A percentile compares a stretch with the other conserved stretches of the same genome.
Conservation (phyloP, 2,329 filamentous ascomycete genomes). For the Cladophialophora bantiana region DNA sequence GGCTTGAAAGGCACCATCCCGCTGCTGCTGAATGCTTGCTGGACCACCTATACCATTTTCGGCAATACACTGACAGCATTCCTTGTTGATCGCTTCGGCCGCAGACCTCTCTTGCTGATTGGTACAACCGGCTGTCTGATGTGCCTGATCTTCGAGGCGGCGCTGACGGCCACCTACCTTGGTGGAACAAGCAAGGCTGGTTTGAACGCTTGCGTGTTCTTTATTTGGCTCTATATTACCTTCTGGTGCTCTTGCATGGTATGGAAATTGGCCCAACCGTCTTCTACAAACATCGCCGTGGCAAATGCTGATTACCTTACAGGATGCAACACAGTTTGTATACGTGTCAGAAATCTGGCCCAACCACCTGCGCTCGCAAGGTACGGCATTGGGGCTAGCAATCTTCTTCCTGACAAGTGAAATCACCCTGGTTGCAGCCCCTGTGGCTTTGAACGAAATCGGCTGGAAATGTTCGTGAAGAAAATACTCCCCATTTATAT, state of each 20-base stretch:
- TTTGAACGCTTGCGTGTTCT: slow-evolving; percentile 49
- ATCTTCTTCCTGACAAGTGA: slow-evolving; percentile 30
- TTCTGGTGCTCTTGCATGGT: slow-evolving; percentile 53
- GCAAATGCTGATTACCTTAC: not conserved
- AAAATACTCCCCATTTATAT: not conserved
- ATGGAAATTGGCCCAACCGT: not conserved
- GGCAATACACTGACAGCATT: slow-evolving; percentile 53
- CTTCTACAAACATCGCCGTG: too few relatives aligned
- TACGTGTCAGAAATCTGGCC: slow-evolving; percentile 37
- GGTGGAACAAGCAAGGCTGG: slow-evolving; percentile 46
- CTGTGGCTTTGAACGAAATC: slow-evolving; percentile 45
- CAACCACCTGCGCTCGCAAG: slow-evolving; percentile 35
- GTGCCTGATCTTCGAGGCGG: slow-evolving; percentile 49
- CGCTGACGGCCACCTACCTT: slow-evolving; percentile 47
- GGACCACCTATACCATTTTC: slow-evolving; percentile 51
- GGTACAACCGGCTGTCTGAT: slow-evolving; percentile 50
- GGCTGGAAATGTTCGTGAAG: slow-evolving; percentile 44
- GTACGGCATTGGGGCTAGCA: slow-evolving; percentile 33
- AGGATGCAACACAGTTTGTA: slow-evolving; percentile 39
- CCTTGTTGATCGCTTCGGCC: slow-evolving; percentile 47
- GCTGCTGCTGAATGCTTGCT: slow-evolving; percentile 54
- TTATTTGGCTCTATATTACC: slow-evolving; percentile 50
- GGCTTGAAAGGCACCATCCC: slow-evolving; percentile 50
- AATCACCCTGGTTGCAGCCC: slow-evolving; percentile 37
- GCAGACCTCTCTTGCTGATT: slow-evolving; percentile 43